These are phyloP conservation scores for Coleophoma eucalyptorum DNA, from an alignment of 2,329 filamentous ascomycete genomes.

Conservation along the genomic window DNA sequence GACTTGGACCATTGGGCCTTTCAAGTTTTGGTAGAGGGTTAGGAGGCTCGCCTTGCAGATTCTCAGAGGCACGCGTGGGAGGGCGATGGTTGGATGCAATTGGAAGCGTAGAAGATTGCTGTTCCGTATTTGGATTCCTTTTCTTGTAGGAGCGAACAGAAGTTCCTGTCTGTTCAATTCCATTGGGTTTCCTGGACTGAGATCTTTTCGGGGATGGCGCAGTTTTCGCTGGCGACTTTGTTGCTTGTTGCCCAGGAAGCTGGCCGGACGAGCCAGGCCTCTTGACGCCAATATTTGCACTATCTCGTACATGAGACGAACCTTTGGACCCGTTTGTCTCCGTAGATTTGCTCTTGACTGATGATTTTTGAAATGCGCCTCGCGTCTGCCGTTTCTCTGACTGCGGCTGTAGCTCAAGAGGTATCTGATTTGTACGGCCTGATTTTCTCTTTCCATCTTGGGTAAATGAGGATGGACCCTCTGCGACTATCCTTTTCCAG, in stretches of 20 bases:
- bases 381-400: conserved; percentile 49
- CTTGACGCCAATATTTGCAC: conserved; percentile 16
- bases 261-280: conserved; percentile 13
- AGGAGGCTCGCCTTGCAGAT: conserved; percentile 11
- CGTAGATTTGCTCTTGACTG: conserved; percentile 20
- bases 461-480: conserved; percentile 83
- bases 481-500: conserved; percentile 83
- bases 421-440: conserved; percentile 56
- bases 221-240: conserved; percentile 17
- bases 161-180: conserved; percentile 17
- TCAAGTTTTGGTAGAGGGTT: conserved; percentile 11
- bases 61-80: conserved; percentile 16
- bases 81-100: conserved; percentile 12
- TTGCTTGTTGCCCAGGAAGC: conserved; percentile 9
- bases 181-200: conserved; percentile 20
- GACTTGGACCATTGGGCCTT: conserved; percentile 14
- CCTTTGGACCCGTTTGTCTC: conserved; percentile 14
- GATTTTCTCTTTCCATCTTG: conserved; percentile 68
- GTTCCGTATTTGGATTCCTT: conserved; percentile 8
- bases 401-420: conserved; percentile 46
- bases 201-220: conserved; percentile 21
- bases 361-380: conserved; percentile 33
- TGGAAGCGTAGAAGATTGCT: conserved; percentile 4
- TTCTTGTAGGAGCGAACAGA: conserved; percentile 20
- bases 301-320: conserved; percentile 13